Base-by-base conservation (phyloP, 345 rosid species). In the Boechera retrofracta region DNA sequence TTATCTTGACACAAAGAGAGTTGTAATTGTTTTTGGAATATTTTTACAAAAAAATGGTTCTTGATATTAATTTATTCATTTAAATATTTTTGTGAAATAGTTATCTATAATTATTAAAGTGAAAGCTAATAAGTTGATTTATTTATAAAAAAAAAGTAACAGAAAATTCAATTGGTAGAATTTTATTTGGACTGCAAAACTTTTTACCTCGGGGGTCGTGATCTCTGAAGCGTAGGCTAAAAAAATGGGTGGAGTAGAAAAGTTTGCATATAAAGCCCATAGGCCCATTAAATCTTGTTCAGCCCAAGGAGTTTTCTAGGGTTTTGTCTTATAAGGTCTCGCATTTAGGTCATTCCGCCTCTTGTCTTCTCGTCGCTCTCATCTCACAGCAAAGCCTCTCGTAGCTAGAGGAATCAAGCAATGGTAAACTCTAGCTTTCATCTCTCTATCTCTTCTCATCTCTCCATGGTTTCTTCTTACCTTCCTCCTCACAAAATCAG, bases 261-360 rank as follows among this genome's bases (percentile, higher is more conserved):
- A 39, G 44, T 4, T 45, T 4, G 2, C 15, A 41, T 41, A 41
- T 3, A 41, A 41, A 41, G 49, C 49, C 49, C 16, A 12, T 44
- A 44, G 49, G 49, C 36, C 73, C 67, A 26, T 67, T 57, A 12
- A 26, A 15, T 3, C 0, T 0, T 13, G 15, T 13, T 61, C 0
- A 12, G 66, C 82, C 83, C 75, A 57, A 6, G 73, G 42, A 38
- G 35, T 36, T 8, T 2, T 39, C 62, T 84, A 82, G 85, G 87
- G 82, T 83, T 83, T 84, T 56, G 79, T 65, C n/a, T 41, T 49
- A 51, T 38, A 62, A 80, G 74, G 11, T 39, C 16, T 15, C 35
- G 61, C 41, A 67, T 28, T 59, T 75, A 58, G 73, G 79, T 72
- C 32, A 42, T 18, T 35, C 55, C 65, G 64, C 77, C 78, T 51